Evolutionary conservation across 1,139 yeast species (phyloP).

Genomic region (Hemisphaericaspora xylofermentans): DNA sequence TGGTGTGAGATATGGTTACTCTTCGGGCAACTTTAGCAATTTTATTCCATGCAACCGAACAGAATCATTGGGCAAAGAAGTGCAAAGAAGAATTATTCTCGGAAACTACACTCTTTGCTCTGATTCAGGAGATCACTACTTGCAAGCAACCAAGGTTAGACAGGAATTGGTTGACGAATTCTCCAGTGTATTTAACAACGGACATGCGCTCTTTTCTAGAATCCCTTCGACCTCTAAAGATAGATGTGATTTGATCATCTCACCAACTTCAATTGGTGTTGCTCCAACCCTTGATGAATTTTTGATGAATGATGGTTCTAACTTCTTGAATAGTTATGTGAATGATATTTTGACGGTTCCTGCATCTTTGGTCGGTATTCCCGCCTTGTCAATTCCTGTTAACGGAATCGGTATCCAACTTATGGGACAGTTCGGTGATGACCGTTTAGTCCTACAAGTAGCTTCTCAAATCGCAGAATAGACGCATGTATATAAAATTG

Average conservation of each 20-base stretch:
- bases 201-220: constrained; percentile 40
- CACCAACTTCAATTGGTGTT: constrained; percentile 68
- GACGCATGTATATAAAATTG: constrained; percentile 8
- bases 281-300: constrained; percentile 56
- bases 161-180: constrained; percentile 61
- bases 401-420: constrained; percentile 66
- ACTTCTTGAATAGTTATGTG: constrained; percentile 62
- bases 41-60: constrained; percentile 61
- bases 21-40: constrained; percentile 25
- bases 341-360: constrained; percentile 90
- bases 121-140: constrained; percentile 72
- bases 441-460: constrained; percentile 52
- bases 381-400: constrained; percentile 73
- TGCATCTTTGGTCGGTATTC: constrained; percentile 87
- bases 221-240: constrained; percentile 11
- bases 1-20: constrained; percentile 78
- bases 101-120: constrained; percentile 88
- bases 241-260: constrained; percentile 68
- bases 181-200: constrained; percentile 55
- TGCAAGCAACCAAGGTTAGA: constrained; percentile 73
- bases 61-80: constrained; percentile 75
- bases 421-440: constrained; percentile 86
- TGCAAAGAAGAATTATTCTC: constrained; percentile 73
- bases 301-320: constrained; percentile 27
- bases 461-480: constrained; percentile 16